phyloP scores from a whole-genome alignment of 306 rosid species.

The Prunus dulcis region DNA sequence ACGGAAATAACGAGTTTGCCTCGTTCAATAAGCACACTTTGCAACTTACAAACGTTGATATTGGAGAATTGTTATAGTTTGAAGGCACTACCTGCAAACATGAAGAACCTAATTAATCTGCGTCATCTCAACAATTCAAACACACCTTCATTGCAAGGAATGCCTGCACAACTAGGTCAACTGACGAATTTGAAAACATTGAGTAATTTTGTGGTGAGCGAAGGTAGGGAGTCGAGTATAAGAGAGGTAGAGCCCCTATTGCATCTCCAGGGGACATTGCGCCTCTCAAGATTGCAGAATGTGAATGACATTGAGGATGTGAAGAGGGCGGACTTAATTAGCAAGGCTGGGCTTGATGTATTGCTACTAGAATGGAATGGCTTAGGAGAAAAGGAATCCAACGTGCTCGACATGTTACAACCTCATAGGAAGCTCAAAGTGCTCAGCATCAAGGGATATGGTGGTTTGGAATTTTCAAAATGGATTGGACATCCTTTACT shows the following conservation, averaged over 20 bases:
- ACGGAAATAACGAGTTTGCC: constrained; percentile 10
- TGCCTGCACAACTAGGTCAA: constrained; percentile 18
- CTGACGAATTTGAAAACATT: constrained; percentile 14
- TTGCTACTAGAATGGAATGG: constrained; percentile 15
- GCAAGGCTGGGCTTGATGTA: neutral
- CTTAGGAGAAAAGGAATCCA: neutral
- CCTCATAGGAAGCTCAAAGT: constrained; percentile 17
- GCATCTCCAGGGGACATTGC: constrained; percentile 1
- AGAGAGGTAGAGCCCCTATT: constrained; percentile 1
- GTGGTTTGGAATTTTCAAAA: neutral
- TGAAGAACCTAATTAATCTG: neutral
- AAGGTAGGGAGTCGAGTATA: neutral
- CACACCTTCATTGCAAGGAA: neutral
- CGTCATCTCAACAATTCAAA: neutral
- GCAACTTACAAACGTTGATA: neutral
- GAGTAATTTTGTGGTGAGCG: neutral
- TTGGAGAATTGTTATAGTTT: neutral
- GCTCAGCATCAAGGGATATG: neutral
- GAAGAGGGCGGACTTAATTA: neutral
- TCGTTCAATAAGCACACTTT: neutral
- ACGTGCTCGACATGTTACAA: neutral
- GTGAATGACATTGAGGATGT: constrained; percentile 1
- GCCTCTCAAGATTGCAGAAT: constrained; percentile 16
- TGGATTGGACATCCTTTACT: constrained; percentile 17
- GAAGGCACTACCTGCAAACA: neutral